These are phyloP conservation scores for Monilinia fructicola DNA, from an alignment of 2,329 filamentous ascomycete genomes.

Conservation along the genomic window DNA sequence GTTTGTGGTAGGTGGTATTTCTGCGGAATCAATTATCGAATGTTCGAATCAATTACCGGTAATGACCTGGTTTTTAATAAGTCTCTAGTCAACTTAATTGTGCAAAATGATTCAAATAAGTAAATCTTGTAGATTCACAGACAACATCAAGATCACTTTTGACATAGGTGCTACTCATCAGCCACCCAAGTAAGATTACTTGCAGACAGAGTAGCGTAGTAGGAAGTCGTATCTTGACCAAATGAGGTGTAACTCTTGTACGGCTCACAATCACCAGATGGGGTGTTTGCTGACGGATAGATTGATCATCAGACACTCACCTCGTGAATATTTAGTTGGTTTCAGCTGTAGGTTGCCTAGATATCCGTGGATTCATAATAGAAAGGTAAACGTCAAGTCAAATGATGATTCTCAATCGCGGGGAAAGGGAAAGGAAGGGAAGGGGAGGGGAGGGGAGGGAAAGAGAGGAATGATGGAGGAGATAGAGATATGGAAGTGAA, in stretches of 20 bases:
- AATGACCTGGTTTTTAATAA: conserved; percentile 1
- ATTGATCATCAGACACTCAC: conserved; percentile 25
- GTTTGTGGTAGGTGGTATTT: conserved; percentile 6
- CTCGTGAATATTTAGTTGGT: conserved; percentile 13
- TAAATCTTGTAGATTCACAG: conserved; percentile 2
- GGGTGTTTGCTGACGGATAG: conserved; percentile 21
- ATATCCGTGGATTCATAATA: conserved; percentile 6
- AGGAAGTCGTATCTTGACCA: not conserved
- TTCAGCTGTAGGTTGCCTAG: conserved; percentile 18
- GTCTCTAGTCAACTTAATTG: not conserved
- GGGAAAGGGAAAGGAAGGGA: not conserved
- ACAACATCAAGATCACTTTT: not conserved
- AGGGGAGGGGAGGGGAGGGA: not conserved
- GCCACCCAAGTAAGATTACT: not conserved
- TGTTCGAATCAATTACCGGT: not conserved
- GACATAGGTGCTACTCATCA: not conserved
- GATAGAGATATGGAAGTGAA: not conserved
- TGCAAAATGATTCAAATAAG: not conserved
- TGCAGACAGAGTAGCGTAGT: not conserved
- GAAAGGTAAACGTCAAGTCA: not conserved
- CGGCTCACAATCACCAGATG: conserved; percentile 14
- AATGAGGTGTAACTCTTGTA: conserved; percentile 21
- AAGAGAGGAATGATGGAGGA: too few species aligned
- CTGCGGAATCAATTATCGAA: not conserved
- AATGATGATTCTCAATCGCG: not conserved